Evolutionary conservation across 2,329 filamentous ascomycete genomes (phyloP).

Genomic region (Xylariaceae sp.): DNA sequence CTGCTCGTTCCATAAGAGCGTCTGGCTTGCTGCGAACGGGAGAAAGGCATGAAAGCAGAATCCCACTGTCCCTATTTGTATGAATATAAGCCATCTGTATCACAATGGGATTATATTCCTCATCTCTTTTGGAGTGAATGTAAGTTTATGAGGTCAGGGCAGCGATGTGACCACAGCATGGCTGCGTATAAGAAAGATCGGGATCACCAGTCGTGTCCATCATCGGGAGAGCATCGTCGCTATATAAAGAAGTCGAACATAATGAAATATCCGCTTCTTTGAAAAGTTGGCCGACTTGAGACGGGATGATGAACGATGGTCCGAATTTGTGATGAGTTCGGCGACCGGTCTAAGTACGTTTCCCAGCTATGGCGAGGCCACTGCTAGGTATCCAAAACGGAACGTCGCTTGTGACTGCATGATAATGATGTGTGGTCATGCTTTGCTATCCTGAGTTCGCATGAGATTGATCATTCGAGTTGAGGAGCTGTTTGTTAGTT

Average conservation of each 20-base stretch:
- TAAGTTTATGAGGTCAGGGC: slow-evolving; percentile 2
- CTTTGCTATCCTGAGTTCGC: no score
- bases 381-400: not conserved
- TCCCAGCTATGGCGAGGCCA: slow-evolving; percentile 2
- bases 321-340: not conserved
- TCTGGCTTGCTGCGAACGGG: not conserved
- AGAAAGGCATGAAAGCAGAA: not conserved
- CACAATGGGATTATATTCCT: slow-evolving; percentile 14
- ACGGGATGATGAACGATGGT: not conserved
- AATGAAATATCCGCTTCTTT: not conserved
- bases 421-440: no score
- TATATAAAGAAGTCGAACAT: no score
- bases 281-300: not conserved
- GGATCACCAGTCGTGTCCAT: slow-evolving; percentile 3
- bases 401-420: not conserved
- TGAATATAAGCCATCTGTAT: not conserved
- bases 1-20: no score
- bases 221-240: not conserved
- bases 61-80: not conserved
- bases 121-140: not conserved
- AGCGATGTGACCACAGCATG: not conserved
- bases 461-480: no score
- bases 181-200: not conserved
- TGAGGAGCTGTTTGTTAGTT: no score
- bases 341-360: slow-evolving; percentile 6